Evolutionary conservation across 495 filamentous ascomycete species (phyloP).

Genomic region (Astrothelium subdiscretum): DNA sequence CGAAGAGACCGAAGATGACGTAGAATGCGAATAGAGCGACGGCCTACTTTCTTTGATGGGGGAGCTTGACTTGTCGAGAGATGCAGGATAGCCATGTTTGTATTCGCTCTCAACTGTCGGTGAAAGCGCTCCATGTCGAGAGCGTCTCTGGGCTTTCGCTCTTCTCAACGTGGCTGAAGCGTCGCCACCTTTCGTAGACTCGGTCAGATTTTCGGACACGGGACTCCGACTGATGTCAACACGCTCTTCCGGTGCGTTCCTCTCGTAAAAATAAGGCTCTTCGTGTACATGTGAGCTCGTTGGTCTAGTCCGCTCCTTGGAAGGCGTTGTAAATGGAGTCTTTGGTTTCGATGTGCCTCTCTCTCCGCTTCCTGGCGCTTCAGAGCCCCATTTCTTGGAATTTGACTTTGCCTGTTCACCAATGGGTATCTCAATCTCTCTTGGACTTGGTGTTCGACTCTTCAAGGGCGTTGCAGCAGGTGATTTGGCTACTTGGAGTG

Average conservation of each 20-base stretch:
- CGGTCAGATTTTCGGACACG: not conserved
- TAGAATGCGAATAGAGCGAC: not conserved
- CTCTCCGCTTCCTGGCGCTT: not conserved
- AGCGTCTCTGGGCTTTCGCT: not conserved
- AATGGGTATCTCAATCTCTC: constrained; percentile 56
- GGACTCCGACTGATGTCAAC: not conserved
- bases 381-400: constrained; percentile 24
- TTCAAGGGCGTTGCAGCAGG: constrained; percentile 29
- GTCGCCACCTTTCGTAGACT: not conserved
- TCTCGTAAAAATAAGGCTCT: constrained; percentile 1
- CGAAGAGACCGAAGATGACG: not conserved
- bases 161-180: not conserved
- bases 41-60: not conserved
- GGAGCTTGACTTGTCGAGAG: not conserved
- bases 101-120: not conserved
- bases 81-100: not conserved
- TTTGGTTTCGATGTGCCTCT: not conserved
- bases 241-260: not conserved
- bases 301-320: not conserved
- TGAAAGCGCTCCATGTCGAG: not conserved
- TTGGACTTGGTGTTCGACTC: constrained; percentile 40
- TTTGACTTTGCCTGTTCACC: constrained; percentile 47
- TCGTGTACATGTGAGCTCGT: not conserved
- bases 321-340: not conserved
- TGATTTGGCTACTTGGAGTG: constrained; percentile 7